A percentile compares a stretch with the other conserved stretches of the same genome.
phyloP scores from a whole-genome alignment of 345 rosid genomes.

The Lenwebbia sp. region DNA sequence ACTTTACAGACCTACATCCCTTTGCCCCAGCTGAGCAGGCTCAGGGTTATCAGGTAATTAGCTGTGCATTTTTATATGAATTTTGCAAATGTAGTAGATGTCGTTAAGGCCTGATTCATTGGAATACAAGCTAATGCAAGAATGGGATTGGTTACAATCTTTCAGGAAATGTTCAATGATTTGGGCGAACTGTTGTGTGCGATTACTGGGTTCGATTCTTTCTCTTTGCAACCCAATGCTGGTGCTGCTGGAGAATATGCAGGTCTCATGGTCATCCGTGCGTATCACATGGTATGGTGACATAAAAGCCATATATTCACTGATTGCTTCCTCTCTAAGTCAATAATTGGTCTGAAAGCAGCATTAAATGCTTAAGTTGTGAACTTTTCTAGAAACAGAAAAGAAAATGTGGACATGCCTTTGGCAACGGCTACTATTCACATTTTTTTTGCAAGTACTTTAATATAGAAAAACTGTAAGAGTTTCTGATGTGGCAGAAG shows the following conservation, averaged over 20 bases:
- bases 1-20: slow-evolving; percentile 84
- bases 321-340: background rate
- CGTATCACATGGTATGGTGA: slow-evolving; percentile 71
- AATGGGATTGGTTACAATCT: background rate
- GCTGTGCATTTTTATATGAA: background rate
- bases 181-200: slow-evolving; percentile 81
- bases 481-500: background rate
- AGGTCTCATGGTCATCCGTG: slow-evolving; percentile 99
- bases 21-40: slow-evolving; percentile 82
- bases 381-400: background rate
- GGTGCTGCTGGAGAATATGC: slow-evolving; percentile 99
- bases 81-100: background rate
- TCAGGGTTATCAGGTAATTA: slow-evolving; percentile 72
- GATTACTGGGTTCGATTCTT: slow-evolving; percentile 92
- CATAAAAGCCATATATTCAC: background rate
- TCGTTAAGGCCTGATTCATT: background rate
- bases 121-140: background rate
- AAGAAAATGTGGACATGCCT: background rate
- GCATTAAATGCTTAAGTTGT: background rate
- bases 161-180: slow-evolving; percentile 85
- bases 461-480: background rate
- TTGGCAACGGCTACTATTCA: background rate
- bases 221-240: slow-evolving; percentile 99
- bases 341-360: background rate
- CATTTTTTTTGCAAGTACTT: background rate